These are phyloP conservation scores for Isatis lusitanica DNA, from an alignment of 441 rosid genomes.

Conservation along the genomic window DNA sequence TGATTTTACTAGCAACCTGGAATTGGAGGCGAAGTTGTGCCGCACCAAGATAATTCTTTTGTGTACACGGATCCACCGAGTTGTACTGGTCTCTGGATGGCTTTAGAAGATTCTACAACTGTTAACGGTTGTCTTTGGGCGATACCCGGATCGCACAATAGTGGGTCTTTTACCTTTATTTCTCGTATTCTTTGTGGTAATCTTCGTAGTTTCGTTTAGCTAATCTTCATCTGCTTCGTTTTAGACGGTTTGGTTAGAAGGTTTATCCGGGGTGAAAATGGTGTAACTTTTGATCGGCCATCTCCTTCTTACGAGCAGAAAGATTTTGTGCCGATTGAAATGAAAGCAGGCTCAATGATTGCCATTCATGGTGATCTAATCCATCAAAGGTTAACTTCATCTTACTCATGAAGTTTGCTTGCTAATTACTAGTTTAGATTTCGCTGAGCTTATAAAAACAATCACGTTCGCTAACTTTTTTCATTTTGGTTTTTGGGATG, in stretches of 20 bases:
- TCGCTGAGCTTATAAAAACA: neutral
- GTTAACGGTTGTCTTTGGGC: conserved; percentile 96
- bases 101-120: conserved; percentile 86
- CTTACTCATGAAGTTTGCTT: neutral
- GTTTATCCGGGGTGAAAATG: conserved; percentile 77
- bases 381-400: conserved; percentile 73
- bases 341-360: conserved; percentile 89
- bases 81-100: conserved; percentile 94
- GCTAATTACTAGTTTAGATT: neutral
- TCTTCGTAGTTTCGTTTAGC: neutral
- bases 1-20: conserved; percentile 84
- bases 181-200: neutral
- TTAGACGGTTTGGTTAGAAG: conserved; percentile 90
- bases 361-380: conserved; percentile 87
- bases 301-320: conserved; percentile 75
- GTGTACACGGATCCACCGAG: conserved; percentile 84
- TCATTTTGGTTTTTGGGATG: conserved; percentile 20
- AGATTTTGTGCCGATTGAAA: conserved; percentile 83
- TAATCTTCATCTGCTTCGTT: conserved; percentile 8
- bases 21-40: conserved; percentile 94
- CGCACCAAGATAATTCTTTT: conserved; percentile 93
- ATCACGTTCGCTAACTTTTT: neutral
- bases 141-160: conserved; percentile 92
- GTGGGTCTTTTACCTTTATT: conserved; percentile 37
- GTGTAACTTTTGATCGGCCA: conserved; percentile 77